These are phyloP conservation scores for Verticillium albo-atrum DNA, from an alignment of 2,329 filamentous ascomycete species.

Conservation along the genomic window DNA sequence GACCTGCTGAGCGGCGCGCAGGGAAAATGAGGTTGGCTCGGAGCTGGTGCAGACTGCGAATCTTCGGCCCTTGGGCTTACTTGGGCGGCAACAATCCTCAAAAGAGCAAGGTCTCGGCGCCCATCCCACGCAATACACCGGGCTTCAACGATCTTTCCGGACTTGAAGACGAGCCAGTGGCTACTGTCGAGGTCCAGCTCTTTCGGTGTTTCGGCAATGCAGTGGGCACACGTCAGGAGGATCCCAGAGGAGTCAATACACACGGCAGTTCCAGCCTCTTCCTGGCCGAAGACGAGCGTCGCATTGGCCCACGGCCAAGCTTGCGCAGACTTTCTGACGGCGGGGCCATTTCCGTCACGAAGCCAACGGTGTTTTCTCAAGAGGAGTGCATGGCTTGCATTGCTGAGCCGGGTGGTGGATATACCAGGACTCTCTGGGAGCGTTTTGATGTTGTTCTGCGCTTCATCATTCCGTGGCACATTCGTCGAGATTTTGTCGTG, in stretches of 20 bases:
- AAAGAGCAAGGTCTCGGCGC: constrained; percentile 39
- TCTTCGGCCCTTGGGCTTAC: background rate
- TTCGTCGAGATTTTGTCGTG: too few relatives aligned
- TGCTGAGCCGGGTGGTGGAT: constrained; percentile 1
- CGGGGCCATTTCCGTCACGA: background rate
- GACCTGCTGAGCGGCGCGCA: constrained; percentile 9
- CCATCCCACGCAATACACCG: constrained; percentile 35
- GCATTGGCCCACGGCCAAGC: constrained; percentile 8
- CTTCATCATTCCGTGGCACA: too few relatives aligned
- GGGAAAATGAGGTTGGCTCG: constrained; percentile 13
- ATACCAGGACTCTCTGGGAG: background rate
- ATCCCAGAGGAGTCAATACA: constrained; percentile 39
- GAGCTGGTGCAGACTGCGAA: background rate
- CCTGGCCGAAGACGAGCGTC: constrained; percentile 42
- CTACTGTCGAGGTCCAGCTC: constrained; percentile 23
- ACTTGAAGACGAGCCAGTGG: constrained; percentile 39
- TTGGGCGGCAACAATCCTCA: constrained; percentile 30
- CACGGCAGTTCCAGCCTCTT: constrained; percentile 46
- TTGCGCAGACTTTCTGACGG: background rate
- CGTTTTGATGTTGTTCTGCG: background rate
- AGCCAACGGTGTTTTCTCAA: constrained; percentile 4
- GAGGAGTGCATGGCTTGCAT: constrained; percentile 1
- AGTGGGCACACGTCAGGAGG: constrained; percentile 46
- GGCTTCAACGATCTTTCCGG: constrained; percentile 31
- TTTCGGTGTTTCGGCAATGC: constrained; percentile 35